Evolutionary conservation across 768 basidiomycete species (phyloP), one percentile per base, ranked within the genome.

Genomic region (Boletus patriciae): DNA sequence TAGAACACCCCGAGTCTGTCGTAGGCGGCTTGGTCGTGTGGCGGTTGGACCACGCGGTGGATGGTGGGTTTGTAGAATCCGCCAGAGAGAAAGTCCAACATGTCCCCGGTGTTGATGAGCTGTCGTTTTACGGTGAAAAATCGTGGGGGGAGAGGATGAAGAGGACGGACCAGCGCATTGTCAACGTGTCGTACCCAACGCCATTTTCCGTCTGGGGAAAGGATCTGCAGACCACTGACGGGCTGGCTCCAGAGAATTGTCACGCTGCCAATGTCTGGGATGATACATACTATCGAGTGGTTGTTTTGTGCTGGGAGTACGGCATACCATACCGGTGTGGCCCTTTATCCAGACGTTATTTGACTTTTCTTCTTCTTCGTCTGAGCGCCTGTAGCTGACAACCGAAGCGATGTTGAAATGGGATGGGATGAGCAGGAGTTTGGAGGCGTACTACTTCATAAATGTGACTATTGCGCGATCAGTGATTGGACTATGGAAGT

Each of bases 191-290:
- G 78, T 19, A 85, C 76, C 82, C 81, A 83, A 37, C 75, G 77
- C 84, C 84, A 85, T 38, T 73, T 73, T 0, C 80, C 80, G 40
- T 83, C 81, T 0, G 65, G 73, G 0, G 77, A 76, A 3, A 83
- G 71, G 50, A 86, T 85, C 54, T 86, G 83, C 2, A 85, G 71
- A 0, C 78, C 84, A 6, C 78, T 73, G 10, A 86, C 75, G 4
- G 85, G 83, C 57, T 87, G 84, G 49, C 80, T 82, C 74, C 79
- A 85, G 6, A 86, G 72, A 42, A 85, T 77, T 1, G 82, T 83
- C 44, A 86, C 70, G 6, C 74, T 77, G 4, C 82, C 82, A 38
- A 83, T 73, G 65, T 86, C 84, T 76, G 54, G 73, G 10, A 78
- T 80, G 41, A 79, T 72, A 64, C 81, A 81, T 65, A n/a, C n/a